phyloP scores from a whole-genome alignment of 129 eudicot genomes.

The Escallonia rubra region DNA sequence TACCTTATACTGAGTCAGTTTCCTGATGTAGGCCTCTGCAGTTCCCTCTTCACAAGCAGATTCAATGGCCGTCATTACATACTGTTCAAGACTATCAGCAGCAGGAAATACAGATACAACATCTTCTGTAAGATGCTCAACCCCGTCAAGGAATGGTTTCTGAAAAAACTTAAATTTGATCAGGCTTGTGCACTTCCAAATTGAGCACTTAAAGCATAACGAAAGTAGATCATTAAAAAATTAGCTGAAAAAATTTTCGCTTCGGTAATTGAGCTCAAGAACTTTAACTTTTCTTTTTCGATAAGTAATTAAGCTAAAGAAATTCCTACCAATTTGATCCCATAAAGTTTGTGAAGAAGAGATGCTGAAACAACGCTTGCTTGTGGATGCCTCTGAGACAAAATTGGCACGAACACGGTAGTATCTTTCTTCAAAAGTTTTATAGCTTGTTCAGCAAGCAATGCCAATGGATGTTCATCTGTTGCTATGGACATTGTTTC shows the following conservation, averaged over 20 bases:
- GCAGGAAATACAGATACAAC: slow-evolving; percentile 91
- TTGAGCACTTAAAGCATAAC: neutral
- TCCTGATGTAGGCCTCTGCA: slow-evolving; percentile 56
- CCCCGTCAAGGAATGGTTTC: slow-evolving; percentile 87
- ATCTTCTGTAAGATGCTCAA: slow-evolving; percentile 96
- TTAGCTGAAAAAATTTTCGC: neutral
- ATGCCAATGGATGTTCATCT: slow-evolving; percentile 80
- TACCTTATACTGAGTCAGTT: slow-evolving; percentile 78
- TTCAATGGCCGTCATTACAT: slow-evolving; percentile 49
- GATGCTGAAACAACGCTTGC: slow-evolving; percentile 80
- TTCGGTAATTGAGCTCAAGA: too few species aligned
- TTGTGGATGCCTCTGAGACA: slow-evolving; percentile 82
- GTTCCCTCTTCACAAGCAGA: slow-evolving; percentile 66
- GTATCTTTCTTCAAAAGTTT: slow-evolving; percentile 64
- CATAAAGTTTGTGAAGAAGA: slow-evolving; percentile 90
- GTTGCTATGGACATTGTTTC: slow-evolving; percentile 66
- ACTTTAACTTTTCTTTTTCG: too few species aligned
- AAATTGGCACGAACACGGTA: slow-evolving; percentile 61
- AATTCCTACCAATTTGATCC: slow-evolving; percentile 76
- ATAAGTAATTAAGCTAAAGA: too few species aligned
- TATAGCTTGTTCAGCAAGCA: slow-evolving; percentile 80
- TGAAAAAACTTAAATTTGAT: slow-evolving; percentile 28
- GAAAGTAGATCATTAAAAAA: slow-evolving; percentile 7
- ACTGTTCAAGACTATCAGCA: slow-evolving; percentile 89
- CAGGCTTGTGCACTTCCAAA: slow-evolving; percentile 8